Evolutionary conservation across 2,329 filamentous ascomycete species (phyloP).

Genomic region (Penicillium occitanis): DNA sequence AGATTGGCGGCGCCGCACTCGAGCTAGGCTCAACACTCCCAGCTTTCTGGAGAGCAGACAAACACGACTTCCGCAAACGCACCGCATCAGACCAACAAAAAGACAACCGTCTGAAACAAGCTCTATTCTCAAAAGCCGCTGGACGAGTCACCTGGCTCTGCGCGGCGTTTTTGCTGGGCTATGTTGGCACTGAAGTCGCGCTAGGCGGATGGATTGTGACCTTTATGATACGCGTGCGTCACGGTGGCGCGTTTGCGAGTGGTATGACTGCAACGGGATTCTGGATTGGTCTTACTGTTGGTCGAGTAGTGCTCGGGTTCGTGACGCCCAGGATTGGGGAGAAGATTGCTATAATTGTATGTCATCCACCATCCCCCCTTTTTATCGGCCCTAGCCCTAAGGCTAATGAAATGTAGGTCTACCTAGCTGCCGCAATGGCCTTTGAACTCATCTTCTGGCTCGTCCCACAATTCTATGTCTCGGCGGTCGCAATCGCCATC

Average conservation of each 20-base stretch:
- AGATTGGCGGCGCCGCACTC: constrained; percentile 45
- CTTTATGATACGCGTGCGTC: constrained; percentile 79
- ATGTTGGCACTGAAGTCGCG: constrained; percentile 71
- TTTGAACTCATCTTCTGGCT: constrained; percentile 78
- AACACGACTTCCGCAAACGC: constrained; percentile 20
- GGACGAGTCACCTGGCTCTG: constrained; percentile 64
- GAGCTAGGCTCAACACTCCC: constrained; percentile 49
- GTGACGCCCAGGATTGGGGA: constrained; percentile 69
- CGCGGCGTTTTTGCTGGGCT: constrained; percentile 71
- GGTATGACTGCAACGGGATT: constrained; percentile 78
- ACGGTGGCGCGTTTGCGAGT: constrained; percentile 67
- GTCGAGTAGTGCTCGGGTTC: constrained; percentile 71
- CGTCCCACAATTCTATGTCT: constrained; percentile 72
- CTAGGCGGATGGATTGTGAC: constrained; percentile 79
- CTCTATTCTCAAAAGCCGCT: constrained; percentile 17
- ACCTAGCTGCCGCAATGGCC: constrained; percentile 62
- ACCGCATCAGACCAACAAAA: constrained; percentile 14
- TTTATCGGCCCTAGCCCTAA: not conserved
- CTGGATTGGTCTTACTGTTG: constrained; percentile 78
- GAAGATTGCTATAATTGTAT: constrained; percentile 58
- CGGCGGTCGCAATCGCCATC: constrained; percentile 67
- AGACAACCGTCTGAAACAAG: constrained; percentile 17
- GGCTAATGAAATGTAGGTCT: constrained; percentile 40
- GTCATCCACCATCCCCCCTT: not conserved
- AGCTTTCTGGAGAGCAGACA: constrained; percentile 24